These are phyloP conservation scores for Tulasnella sp. DNA, from an alignment of 768 basidiomycete genomes.

Conservation along the genomic window DNA sequence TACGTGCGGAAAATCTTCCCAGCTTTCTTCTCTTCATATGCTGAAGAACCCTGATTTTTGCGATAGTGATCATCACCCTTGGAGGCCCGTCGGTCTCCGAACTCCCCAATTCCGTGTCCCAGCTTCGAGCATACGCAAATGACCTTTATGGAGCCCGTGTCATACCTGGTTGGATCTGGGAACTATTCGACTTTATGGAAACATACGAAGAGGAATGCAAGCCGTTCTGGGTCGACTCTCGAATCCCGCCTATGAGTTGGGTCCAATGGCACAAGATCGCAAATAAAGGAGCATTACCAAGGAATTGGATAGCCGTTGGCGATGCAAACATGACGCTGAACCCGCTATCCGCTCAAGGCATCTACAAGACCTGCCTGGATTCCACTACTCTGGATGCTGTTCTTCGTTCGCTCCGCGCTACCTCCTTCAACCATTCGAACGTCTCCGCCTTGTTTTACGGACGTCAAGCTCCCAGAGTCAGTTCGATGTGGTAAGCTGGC, in stretches of 20 bases:
- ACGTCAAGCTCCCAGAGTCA: background rate
- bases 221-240: slow-evolving; percentile 4
- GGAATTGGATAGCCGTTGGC: slow-evolving; percentile 20
- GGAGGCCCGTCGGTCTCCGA: background rate
- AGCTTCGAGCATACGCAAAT: background rate
- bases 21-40: background rate
- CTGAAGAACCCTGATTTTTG: background rate
- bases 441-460: slow-evolving; percentile 11
- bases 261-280: slow-evolving; percentile 20
- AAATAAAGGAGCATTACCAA: background rate
- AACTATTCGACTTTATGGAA: slow-evolving; percentile 22
- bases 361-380: background rate
- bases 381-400: background rate
- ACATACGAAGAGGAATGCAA: slow-evolving; percentile 14
- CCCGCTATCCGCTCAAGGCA: slow-evolving; percentile 12
- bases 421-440: background rate
- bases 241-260: background rate
- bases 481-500: slow-evolving; percentile 5
- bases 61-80: slow-evolving; percentile 1
- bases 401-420: background rate
- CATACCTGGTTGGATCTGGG: slow-evolving; percentile 2
- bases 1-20: background rate
- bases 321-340: slow-evolving; percentile 21
- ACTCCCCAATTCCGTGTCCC: background rate
- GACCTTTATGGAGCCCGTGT: background rate